A percentile compares a stretch with the other conserved stretches of the same genome.
Evolutionary conservation across 495 filamentous ascomycete species (phyloP).

Genomic region (Entonaema liquescens): DNA sequence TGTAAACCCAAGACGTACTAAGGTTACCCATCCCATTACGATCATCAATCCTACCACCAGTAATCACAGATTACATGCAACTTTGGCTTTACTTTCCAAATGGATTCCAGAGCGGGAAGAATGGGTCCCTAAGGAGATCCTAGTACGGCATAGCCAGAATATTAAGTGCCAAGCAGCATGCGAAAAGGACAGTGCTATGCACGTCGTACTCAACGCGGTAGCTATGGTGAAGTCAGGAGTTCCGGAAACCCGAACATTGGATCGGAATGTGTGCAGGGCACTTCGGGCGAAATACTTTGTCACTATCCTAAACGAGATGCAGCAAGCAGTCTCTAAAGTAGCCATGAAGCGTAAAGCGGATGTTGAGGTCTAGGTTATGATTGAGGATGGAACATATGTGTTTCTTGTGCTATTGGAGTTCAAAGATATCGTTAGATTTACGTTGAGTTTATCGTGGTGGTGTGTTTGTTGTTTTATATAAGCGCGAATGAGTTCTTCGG

Average conservation of each 20-base stretch:
- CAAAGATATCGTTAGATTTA: background rate
- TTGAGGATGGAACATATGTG: background rate
- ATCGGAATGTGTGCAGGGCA: constrained; percentile 9
- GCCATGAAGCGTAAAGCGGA: background rate
- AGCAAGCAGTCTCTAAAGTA: constrained; percentile 16
- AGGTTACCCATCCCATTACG: background rate
- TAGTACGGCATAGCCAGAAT: background rate
- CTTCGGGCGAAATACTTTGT: constrained; percentile 21
- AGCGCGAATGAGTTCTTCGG: background rate
- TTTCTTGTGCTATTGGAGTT: background rate
- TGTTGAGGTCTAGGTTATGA: background rate
- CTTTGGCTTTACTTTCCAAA: background rate
- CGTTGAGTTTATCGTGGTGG: background rate
- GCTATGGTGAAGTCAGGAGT: constrained; percentile 17
- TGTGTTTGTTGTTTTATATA: background rate
- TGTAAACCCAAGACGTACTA: background rate
- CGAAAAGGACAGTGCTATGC: constrained; percentile 9
- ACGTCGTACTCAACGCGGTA: constrained; percentile 19
- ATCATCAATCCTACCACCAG: constrained; percentile 3
- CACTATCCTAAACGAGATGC: constrained; percentile 17
- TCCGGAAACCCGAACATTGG: constrained; percentile 1
- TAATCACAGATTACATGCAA: background rate
- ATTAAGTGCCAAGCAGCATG: background rate
- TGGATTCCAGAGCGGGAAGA: background rate
- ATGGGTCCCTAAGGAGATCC: constrained; percentile 8